Evolutionary conservation across 2,329 filamentous ascomycete species (phyloP), one percentile per base, ranked within the genome.

Genomic region (Paracorniculantispora psalliotae): DNA sequence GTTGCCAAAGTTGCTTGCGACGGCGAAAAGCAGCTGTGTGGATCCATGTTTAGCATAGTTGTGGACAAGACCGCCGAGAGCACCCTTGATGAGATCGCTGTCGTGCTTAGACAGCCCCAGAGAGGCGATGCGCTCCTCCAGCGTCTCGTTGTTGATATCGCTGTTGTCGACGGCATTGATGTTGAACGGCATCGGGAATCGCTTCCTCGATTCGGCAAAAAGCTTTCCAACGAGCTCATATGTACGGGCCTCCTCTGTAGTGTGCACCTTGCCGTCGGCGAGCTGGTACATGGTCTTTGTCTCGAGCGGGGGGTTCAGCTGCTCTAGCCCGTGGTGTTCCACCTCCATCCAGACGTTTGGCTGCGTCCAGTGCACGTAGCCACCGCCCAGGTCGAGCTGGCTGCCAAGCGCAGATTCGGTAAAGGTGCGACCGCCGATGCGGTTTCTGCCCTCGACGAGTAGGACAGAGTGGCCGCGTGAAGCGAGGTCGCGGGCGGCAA

Each of bases 341-440:
- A 52, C 6, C 33, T 52, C 49, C 5, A 6, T 25, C 49, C 49
- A 52, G 12, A 52, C 33, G 19, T 52, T 52, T 3, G 49, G 17
- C 49, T 52, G 49, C 3, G 49, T 39, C 49, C 49, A 52, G 33
- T 52, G 49, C 17, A 52, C 49, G 23, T 51, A 51, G 13, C 48
- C 48, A 13, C 48, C 48, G 9, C 48, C 48, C 23, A 51, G n/a
- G n/a, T 51, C 48, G 48, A 51, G 48, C 17, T 26, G 25, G 13
- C 26, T n/a, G 23, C 48, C 48, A 7, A 51, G 19, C 4, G 28
- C 48, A 8, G 48, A 13, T 13, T 51, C 48, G 23, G 47, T 50
- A 21, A 50, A 50, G 13, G 23, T 25, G 25, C 47, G 25, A 10
- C 47, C 47, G 19, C 25, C 47, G 25, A 50, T 19, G n/a, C 47